These are phyloP conservation scores for Bryoerythrophyllum caledonicum DNA, from an alignment of 225 moss, liverwort and hornwort species.

Conservation along the genomic window DNA sequence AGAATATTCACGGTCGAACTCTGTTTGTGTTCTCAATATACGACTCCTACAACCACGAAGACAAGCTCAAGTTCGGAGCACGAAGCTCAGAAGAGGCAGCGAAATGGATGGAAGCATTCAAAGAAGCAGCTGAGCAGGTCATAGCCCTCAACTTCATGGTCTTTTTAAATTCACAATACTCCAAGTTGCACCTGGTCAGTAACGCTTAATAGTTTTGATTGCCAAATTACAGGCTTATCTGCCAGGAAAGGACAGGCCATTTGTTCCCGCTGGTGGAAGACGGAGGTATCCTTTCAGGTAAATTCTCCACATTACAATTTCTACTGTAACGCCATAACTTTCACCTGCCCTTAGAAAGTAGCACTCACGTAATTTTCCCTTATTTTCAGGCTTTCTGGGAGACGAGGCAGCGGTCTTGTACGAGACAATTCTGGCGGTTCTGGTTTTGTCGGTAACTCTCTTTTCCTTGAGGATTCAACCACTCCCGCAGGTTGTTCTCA, in stretches of 20 bases:
- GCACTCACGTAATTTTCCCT: background rate
- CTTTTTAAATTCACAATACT: background rate
- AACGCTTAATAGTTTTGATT: background rate
- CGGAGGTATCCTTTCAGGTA: conserved; percentile 82
- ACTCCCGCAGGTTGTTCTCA: conserved; percentile 55
- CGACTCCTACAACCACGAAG: conserved; percentile 82
- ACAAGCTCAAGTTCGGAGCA: conserved; percentile 95
- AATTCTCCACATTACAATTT: background rate
- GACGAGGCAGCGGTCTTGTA: conserved; percentile 52
- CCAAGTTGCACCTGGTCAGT: background rate
- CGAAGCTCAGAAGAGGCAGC: conserved; percentile 96
- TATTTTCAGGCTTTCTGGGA: conserved; percentile 39
- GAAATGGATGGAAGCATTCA: conserved; percentile 95
- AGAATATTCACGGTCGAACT: conserved; percentile 74
- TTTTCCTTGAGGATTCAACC: conserved; percentile 62
- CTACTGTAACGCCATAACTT: background rate
- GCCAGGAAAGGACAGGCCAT: conserved; percentile 70
- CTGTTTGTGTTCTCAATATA: conserved; percentile 86
- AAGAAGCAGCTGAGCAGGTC: conserved; percentile 88
- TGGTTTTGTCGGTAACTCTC: conserved; percentile 13
- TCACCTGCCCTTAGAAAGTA: background rate
- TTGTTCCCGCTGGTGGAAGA: conserved; percentile 74
- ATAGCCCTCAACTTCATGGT: background rate
- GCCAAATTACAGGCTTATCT: conserved; percentile 65
- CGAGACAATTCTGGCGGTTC: conserved; percentile 61